These are phyloP conservation scores for Didymella lethalis DNA, from an alignment of 2,329 filamentous ascomycete genomes.

Conservation along the genomic window DNA sequence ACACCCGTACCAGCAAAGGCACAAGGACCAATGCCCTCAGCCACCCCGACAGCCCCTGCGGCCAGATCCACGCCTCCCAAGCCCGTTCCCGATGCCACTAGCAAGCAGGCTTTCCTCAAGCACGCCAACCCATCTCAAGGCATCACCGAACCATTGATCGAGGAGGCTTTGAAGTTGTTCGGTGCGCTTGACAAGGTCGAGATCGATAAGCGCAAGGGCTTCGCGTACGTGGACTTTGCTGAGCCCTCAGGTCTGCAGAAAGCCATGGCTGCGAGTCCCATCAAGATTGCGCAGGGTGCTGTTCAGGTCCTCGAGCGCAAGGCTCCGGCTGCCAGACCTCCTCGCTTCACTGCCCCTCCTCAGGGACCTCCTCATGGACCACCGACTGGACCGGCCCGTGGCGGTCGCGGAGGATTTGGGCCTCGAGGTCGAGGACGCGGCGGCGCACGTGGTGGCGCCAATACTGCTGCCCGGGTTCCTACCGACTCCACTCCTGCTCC, in stretches of 20 bases:
- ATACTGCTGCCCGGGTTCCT: constrained; percentile 16
- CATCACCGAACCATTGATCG: constrained; percentile 82
- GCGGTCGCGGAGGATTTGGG: constrained; percentile 44
- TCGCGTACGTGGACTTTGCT: constrained; percentile 90
- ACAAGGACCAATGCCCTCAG: constrained; percentile 26
- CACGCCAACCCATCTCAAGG: constrained; percentile 83
- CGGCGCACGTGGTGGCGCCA: constrained; percentile 43
- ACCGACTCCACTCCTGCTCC: neutral
- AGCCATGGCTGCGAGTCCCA: constrained; percentile 81
- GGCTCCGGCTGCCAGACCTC: constrained; percentile 56
- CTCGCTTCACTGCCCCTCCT: constrained; percentile 41
- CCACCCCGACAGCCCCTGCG: constrained; percentile 22
- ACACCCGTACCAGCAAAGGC: constrained; percentile 28
- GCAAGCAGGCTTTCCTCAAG: constrained; percentile 64
- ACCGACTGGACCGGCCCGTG: constrained; percentile 41
- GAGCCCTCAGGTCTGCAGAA: constrained; percentile 75
- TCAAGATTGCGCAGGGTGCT: constrained; percentile 82
- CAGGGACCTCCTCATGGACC: constrained; percentile 38
- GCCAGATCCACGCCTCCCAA: constrained; percentile 26
- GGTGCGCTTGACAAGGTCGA: constrained; percentile 82
- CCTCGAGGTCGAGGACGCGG: constrained; percentile 48
- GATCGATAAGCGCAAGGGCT: constrained; percentile 93
- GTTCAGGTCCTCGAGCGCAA: constrained; percentile 88
- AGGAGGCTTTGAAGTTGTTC: constrained; percentile 75
- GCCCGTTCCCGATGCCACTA: constrained; percentile 42